Conservation (phyloP, 768 basidiomycete genomes). For the Psilocybe tampanensis region DNA sequence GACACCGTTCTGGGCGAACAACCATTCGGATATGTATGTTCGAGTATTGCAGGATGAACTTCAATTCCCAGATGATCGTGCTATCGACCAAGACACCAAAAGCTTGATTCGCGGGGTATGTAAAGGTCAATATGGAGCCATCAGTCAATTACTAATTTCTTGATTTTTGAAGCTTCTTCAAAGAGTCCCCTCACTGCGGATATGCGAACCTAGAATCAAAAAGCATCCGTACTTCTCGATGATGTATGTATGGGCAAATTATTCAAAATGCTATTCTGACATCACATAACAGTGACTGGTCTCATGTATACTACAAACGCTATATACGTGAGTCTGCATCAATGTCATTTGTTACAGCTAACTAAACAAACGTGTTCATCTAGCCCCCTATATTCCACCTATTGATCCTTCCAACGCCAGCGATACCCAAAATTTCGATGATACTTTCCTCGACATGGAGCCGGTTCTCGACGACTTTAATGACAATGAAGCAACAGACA, state of each 20-base stretch:
- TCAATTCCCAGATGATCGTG: slow-evolving; percentile 85
- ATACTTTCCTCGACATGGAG: slow-evolving; percentile 94
- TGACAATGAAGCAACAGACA: slow-evolving; percentile 60
- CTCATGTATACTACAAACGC: slow-evolving; percentile 91
- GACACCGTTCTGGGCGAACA: slow-evolving; percentile 93
- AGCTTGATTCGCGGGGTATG: slow-evolving; percentile 92
- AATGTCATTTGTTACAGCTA: neutral
- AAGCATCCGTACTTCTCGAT: slow-evolving; percentile 93
- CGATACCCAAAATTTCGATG: slow-evolving; percentile 98
- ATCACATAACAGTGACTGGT: slow-evolving; percentile 72
- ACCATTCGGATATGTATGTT: slow-evolving; percentile 95
- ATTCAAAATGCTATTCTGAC: slow-evolving; percentile 10
- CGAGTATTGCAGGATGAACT: slow-evolving; percentile 89
- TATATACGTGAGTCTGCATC: slow-evolving; percentile 91
- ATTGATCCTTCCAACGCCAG: slow-evolving; percentile 90
- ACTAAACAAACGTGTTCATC: slow-evolving; percentile 23
- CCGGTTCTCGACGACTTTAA: slow-evolving; percentile 83
- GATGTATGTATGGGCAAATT: slow-evolving; percentile 59
- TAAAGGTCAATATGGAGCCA: slow-evolving; percentile 15
- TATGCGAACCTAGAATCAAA: slow-evolving; percentile 94
- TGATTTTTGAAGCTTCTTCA: slow-evolving; percentile 72
- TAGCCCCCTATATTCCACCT: slow-evolving; percentile 91
- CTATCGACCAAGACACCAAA: slow-evolving; percentile 95
- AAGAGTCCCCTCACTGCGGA: slow-evolving; percentile 87
- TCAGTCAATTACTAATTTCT: neutral